These are phyloP conservation scores for Adansonia gregorii DNA, from an alignment of 441 rosid genomes.

Conservation along the genomic window DNA sequence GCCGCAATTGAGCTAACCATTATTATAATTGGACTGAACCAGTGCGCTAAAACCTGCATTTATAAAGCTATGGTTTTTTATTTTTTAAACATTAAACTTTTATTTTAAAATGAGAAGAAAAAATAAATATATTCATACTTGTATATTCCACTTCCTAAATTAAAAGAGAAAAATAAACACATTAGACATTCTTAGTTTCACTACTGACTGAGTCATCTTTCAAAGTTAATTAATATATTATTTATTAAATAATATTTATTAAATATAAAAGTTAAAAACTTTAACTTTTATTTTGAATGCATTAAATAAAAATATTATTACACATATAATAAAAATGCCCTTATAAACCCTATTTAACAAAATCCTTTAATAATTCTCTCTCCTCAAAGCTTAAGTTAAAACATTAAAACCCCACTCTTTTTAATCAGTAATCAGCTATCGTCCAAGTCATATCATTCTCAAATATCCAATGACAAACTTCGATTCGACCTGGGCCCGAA, in stretches of 20 bases:
- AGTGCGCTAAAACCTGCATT: no score
- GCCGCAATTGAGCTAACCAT: no score
- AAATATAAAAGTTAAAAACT: constrained; percentile 18
- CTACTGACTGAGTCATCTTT: constrained; percentile 31
- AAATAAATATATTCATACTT: not conserved
- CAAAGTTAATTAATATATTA: no score
- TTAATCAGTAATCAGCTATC: constrained; percentile 53
- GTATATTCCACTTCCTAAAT: constrained; percentile 17
- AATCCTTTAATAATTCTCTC: constrained; percentile 48
- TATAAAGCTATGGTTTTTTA: no score
- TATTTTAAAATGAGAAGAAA: not conserved
- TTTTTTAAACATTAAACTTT: no score
- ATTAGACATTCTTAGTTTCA: not conserved
- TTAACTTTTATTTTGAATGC: not conserved
- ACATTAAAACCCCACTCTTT: constrained; percentile 46
- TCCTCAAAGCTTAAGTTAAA: not conserved
- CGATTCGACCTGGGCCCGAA: constrained; percentile 77
- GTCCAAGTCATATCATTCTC: constrained; percentile 96
- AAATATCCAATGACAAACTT: constrained; percentile 96
- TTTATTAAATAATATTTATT: constrained; percentile 24
- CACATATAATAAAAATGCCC: not conserved
- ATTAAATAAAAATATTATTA: no score
- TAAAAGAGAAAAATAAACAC: not conserved
- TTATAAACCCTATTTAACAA: constrained; percentile 86
- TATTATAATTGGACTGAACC: no score